Base-by-base conservation (phyloP, 768 basidiomycete genomes). In the Cystofilobasidium ferigula region DNA sequence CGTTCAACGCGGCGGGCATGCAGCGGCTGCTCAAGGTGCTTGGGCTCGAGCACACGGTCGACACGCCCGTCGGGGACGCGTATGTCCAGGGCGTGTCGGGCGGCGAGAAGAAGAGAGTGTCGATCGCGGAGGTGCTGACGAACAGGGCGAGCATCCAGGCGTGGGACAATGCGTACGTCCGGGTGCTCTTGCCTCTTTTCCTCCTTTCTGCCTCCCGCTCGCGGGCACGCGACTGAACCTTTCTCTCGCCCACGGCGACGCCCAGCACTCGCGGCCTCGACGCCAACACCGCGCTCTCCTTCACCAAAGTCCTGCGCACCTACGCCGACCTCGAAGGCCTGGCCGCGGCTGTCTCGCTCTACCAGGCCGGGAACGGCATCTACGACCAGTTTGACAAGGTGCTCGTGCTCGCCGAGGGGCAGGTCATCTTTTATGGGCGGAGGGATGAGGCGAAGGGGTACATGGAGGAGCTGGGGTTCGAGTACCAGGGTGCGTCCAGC, bases 81-180 rank as follows among this genome's bases (percentile, higher is more conserved):
- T 64, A 58, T 47, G 57, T 64, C 30, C 36, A 43, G n/a, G 63
- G 63, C n/a, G 81, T 88, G 22, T 83, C 82, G 43, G 86, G 87
- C 16, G 87, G 87, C 2, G 84, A 88, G 79, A 81, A 85, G 60
- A 90, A 89, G 74, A 82, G 89, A 14, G 88, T 90, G 3, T 85
- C 85, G n/a, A 86, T 89, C 69, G 81, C 82, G 1, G 89, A 92
- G 73, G 89, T 88, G 82, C 74, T 89, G 62, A 83, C 84, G 0
- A 82, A 82, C 7, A 79, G 86, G 43, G 82, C 83, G 53, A 77
- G 81, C 12, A 76, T 90, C 4, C 80, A 81, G 26, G 82, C 82
- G 24, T 90, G 88, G 88, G 88, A 89, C 77, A 58, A 57, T 28
- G 63, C 63, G 51, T 54, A 28, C 26, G 51, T 54, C 30, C n/a